phyloP scores from a whole-genome alignment of 805 yeast species.

The Monosporozyma aerobia region DNA sequence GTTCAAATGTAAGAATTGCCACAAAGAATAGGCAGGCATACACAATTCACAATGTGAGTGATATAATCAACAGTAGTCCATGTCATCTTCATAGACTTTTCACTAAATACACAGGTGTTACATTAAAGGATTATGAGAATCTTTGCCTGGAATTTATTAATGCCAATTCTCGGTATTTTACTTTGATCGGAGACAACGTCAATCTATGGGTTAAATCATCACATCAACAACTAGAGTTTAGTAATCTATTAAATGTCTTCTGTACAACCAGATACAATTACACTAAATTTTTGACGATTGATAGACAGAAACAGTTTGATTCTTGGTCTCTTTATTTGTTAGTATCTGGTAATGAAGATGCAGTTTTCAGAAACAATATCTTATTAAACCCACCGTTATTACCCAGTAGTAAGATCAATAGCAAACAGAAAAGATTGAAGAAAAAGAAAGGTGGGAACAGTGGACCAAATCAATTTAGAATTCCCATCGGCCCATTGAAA shows the following conservation, averaged over 20 bases:
- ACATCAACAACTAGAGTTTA: neutral
- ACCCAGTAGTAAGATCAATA: neutral
- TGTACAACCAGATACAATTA: neutral
- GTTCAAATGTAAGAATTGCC: neutral
- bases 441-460: neutral
- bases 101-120: neutral
- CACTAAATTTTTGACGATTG: neutral
- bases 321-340: neutral
- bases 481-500: neutral
- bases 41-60: neutral
- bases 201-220: neutral
- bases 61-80: neutral
- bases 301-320: neutral
- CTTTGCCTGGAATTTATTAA: neutral
- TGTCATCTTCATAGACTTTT: neutral
- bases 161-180: neutral
- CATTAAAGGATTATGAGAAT: neutral
- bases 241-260: neutral
- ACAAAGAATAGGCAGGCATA: neutral
- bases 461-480: neutral
- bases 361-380: neutral
- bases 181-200: neutral
- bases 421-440: neutral
- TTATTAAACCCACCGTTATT: neutral
- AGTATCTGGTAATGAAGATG: neutral